Percentiles rank a stretch among this genome's conserved stretches.
phyloP scores from a whole-genome alignment of 2,329 filamentous ascomycete species.

The Calonectria pauciramosa region DNA sequence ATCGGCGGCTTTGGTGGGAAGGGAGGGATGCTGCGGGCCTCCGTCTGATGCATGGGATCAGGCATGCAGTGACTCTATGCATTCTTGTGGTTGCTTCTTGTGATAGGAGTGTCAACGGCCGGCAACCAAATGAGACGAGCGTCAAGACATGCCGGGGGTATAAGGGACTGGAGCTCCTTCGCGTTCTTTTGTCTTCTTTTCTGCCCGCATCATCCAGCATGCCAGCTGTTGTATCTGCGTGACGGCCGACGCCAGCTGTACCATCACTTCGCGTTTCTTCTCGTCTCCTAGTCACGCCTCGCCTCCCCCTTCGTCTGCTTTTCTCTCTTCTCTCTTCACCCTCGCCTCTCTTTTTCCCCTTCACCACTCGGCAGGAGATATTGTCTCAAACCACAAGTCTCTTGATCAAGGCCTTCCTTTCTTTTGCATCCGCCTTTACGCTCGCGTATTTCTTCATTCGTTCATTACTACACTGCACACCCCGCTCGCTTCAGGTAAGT shows the following conservation, averaged over 20 bases:
- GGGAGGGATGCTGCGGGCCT: not conserved
- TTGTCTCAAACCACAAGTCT: not conserved
- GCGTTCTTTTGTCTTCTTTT: slow-evolving; percentile 3
- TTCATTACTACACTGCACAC: not conserved
- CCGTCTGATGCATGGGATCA: not conserved
- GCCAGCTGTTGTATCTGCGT: slow-evolving; percentile 35
- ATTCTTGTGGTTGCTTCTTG: slow-evolving; percentile 17
- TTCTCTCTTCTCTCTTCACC: slow-evolving; percentile 9
- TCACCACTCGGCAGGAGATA: slow-evolving; percentile 8
- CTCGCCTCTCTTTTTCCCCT: slow-evolving; percentile 19
- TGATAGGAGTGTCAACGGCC: slow-evolving; percentile 29
- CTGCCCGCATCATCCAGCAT: slow-evolving; percentile 13
- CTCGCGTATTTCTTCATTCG: not conserved
- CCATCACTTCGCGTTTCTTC: slow-evolving; percentile 28
- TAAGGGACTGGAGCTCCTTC: slow-evolving; percentile 28
- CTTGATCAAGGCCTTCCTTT: not conserved
- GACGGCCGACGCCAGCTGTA: slow-evolving; percentile 40
- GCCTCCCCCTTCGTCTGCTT: not conserved
- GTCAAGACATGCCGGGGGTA: slow-evolving; percentile 5
- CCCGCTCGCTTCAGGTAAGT: not conserved
- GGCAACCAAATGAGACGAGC: slow-evolving; percentile 3
- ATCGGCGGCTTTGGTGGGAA: not conserved
- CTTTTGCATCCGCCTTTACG: slow-evolving; percentile 4
- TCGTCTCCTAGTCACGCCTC: slow-evolving; percentile 16
- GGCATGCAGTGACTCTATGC: not conserved